Evolutionary conservation across 1,139 yeast genomes (phyloP), one percentile per base, ranked within the genome.

Genomic region (Scheffersomyces lignicola): DNA sequence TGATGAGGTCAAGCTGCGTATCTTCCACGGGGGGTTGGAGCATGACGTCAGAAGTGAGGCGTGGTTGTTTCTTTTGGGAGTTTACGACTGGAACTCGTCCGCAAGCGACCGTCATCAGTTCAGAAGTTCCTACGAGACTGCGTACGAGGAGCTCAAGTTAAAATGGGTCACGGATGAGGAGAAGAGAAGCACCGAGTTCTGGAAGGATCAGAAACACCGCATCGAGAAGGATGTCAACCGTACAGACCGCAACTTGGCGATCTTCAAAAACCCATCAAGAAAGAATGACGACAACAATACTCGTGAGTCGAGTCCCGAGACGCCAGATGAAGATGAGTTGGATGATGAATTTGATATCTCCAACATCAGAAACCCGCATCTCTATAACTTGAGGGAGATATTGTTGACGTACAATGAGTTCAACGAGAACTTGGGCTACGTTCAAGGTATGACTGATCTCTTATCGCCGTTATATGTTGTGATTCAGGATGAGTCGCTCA

Each of bases 361-460:
- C 18, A 65, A 76, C 44, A 76, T 86, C 34, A 68, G 62, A 34
- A 83, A 83, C 49, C 78, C 80, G 8, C 90, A 92, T 59, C 65
- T 92, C 41, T 73, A 77, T 43, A 75, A 67, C 35, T 65, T 92
- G 65, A 76, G 89, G 49, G 90, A 86, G 48, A 84, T 94, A 44
- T 69, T 92, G 29, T 71, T 88, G 38, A 87, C 97, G 1, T 92
- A 84, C 53, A 90, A 92, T 56, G 90, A 86, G 58, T 76, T 80
- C 57, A 92, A 92, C 57, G 70, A 67, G 32, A 83, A 88, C 46
- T 63, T 94, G 48, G 98, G 98, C 0, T 92, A 92, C 53, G 96
- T 92, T 15, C 99, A 92, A 62, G 99, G 99, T 2, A 92, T 92
- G 99, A 82, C 95, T 7, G 99, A 92, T 57, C 65, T 92, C 36